Conservation (phyloP, 2,329 filamentous ascomycete species). For the Coleophoma crateriformis region DNA sequence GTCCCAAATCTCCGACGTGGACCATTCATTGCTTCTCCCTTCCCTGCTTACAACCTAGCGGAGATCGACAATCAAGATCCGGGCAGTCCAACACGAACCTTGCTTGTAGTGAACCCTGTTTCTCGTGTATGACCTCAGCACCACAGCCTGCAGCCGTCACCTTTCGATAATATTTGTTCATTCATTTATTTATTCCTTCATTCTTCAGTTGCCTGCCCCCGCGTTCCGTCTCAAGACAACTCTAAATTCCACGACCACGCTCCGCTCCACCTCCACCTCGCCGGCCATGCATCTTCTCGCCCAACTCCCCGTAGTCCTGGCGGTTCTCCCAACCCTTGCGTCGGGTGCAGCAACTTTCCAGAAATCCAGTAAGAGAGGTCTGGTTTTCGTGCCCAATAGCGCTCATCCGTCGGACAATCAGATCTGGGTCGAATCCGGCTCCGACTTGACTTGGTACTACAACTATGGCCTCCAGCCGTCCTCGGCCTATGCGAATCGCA, state of each 20-base stretch:
- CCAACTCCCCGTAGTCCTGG: no score
- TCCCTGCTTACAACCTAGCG: no score
- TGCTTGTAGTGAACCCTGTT: neutral
- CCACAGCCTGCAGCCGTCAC: neutral
- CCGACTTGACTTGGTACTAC: constrained; percentile 77
- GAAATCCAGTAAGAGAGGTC: constrained; percentile 59
- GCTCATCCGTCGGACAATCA: constrained; percentile 54
- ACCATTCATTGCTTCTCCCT: no score
- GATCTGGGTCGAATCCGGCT: constrained; percentile 53
- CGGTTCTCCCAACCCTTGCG: neutral
- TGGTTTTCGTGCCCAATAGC: constrained; percentile 59
- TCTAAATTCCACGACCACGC: neutral
- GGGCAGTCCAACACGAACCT: neutral
- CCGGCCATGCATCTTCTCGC: neutral
- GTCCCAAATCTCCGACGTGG: no score
- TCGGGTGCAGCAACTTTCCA: constrained; percentile 5
- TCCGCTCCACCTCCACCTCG: neutral
- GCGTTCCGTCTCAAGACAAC: neutral
- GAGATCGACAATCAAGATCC: neutral
- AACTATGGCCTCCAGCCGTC: constrained; percentile 63
- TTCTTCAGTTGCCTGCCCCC: neutral
- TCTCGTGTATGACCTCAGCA: neutral
- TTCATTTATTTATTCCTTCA: neutral
- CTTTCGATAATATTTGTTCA: neutral
- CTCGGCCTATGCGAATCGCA: constrained; percentile 36